Evolutionary conservation across 208 protist species (phyloP), one percentile per base, ranked within the genome.

Genomic region (Dictyostelium gargantuum): DNA sequence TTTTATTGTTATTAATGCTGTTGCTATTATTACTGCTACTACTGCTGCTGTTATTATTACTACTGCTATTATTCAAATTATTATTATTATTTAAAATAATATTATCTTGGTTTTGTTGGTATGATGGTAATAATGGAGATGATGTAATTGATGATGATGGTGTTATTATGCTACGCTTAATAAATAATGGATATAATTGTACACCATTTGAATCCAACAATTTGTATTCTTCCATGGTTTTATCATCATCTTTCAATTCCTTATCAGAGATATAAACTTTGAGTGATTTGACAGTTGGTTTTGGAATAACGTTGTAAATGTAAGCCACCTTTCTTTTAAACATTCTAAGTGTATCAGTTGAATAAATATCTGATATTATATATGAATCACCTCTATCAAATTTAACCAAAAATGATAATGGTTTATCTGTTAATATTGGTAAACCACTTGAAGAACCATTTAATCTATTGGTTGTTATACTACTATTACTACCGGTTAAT

Each of bases 201-300:
- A 29, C 10, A 19, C 82, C 82, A 79, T 32, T 77, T 23, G 82
- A 77, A 89, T 89, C 82, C 6, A 89, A 68, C 38, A 89, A 79
- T 54, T 89, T 89, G 15, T 56, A 77, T 40, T 89, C 82, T 11
- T 89, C 82, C 32, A 89, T 76, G 23, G 40, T 42, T 58, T 52
- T 89, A 44, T 89, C 82, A 48, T 89, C 82, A 50, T 89, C 82
- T 50, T 89, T 89, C 8, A 89, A 23, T 13, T 89, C 82, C 26
- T 89, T 89, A 11, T 89, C 82, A 19, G 35, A 29, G 1, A 89
- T 3, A 15, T 56, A 89, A 3, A 89, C 35, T 29, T 66, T 89
- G 21, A 89, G 29, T 21, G 68, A 89, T 48, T 74, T 44, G 21
- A 76, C 66, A 11, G 82, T 32, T 35, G 82, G 82, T 68, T 63